These are phyloP conservation scores for Capsicum rhomboideum DNA, from an alignment of 257 asterid species.

Conservation along the genomic window DNA sequence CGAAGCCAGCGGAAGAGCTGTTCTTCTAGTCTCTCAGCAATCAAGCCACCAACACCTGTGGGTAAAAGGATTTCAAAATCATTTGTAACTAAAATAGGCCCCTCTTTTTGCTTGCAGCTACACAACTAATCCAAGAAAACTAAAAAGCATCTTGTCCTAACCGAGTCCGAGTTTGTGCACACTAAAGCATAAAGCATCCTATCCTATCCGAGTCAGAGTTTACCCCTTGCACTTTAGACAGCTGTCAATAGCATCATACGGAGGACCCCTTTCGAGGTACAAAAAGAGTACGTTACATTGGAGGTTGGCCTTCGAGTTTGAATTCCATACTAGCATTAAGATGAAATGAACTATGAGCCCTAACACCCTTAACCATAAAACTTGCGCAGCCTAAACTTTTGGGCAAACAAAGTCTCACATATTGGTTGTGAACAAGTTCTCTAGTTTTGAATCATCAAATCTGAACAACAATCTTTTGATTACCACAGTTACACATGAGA, in stretches of 20 bases:
- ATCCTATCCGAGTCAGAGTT: neutral
- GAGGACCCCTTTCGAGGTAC: neutral
- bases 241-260: neutral
- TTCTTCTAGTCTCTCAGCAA: conserved; percentile 88
- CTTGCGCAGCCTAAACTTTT: neutral
- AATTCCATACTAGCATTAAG: neutral
- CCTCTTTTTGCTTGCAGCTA: neutral
- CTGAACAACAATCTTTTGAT: neutral
- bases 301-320: neutral
- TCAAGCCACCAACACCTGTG: conserved; percentile 73
- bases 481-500: neutral
- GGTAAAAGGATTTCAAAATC: neutral
- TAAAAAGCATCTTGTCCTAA: neutral
- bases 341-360: neutral
- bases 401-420: neutral
- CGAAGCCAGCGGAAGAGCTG: conserved; percentile 95
- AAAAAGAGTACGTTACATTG: neutral
- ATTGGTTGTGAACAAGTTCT: neutral
- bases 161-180: neutral
- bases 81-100: neutral
- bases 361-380: neutral
- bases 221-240: neutral
- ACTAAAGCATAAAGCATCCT: no score
- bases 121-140: neutral
- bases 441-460: neutral